phyloP scores from a whole-genome alignment of 441 rosid genomes.

The Raphanus hybrid region DNA sequence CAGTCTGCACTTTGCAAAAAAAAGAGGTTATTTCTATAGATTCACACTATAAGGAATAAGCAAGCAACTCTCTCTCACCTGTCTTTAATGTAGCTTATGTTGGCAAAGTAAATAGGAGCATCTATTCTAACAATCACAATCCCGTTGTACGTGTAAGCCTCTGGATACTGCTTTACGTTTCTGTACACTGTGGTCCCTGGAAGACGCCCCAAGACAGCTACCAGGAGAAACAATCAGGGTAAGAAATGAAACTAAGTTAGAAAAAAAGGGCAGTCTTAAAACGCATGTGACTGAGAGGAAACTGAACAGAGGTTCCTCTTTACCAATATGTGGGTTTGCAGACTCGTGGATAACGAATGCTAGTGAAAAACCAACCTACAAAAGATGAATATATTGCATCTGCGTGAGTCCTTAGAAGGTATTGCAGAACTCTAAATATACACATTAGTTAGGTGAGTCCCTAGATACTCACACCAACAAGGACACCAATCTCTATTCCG shows the following conservation, averaged over 20 bases:
- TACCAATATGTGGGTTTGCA: constrained; percentile 96
- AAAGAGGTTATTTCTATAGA: too few relatives aligned
- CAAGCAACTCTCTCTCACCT: constrained; percentile 25
- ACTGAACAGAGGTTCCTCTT: constrained; percentile 24
- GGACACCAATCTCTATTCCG: too few relatives aligned
- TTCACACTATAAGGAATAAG: too few relatives aligned
- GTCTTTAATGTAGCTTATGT: too few relatives aligned
- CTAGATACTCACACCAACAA: too few relatives aligned
- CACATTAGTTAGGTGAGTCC: not conserved
- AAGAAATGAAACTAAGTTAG: too few relatives aligned
- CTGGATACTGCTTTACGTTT: constrained; percentile 65
- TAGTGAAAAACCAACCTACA: constrained; percentile 84
- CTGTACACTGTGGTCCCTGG: constrained; percentile 99
- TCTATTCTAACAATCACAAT: too few relatives aligned
- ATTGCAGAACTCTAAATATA: not conserved
- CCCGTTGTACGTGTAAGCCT: too few relatives aligned
- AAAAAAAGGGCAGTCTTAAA: not conserved
- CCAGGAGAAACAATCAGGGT: constrained; percentile 28
- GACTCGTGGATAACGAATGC: constrained; percentile 97
- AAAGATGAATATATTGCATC: constrained; percentile 37
- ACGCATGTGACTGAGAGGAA: too few relatives aligned
- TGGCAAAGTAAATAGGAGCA: too few relatives aligned
- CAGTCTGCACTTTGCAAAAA: constrained; percentile 49
- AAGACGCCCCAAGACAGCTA: constrained; percentile 98
- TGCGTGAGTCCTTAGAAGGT: constrained; percentile 13